Conservation (phyloP, 2,329 filamentous ascomycete species). For the Fusarium coicis region DNA sequence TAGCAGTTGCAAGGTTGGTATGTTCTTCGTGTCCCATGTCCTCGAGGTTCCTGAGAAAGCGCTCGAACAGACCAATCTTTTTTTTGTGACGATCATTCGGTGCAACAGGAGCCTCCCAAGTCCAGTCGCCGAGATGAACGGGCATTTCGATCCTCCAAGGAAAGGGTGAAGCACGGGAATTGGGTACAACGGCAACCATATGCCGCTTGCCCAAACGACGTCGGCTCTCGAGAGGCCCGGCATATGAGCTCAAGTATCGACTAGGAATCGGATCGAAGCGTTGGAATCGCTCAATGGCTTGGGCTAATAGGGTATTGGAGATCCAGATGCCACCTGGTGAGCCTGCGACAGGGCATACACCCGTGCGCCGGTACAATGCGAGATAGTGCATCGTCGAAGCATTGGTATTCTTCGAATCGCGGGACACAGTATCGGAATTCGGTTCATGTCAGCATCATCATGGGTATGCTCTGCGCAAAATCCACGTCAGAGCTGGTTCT, state of each 20-base stretch:
- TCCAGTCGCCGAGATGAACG: constrained; percentile 59
- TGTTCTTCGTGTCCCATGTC: constrained; percentile 9
- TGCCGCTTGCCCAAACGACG: constrained; percentile 64
- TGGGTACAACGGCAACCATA: constrained; percentile 62
- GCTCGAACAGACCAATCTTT: constrained; percentile 39
- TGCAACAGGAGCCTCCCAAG: constrained; percentile 62
- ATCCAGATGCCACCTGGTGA: constrained; percentile 46
- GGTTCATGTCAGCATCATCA: constrained; percentile 18
- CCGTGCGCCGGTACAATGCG: constrained; percentile 39
- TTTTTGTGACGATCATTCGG: constrained; percentile 43
- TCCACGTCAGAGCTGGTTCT: neutral
- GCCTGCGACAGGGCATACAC: constrained; percentile 26
- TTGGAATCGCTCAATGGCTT: constrained; percentile 48
- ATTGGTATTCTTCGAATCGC: constrained; percentile 38
- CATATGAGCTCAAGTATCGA: constrained; percentile 55
- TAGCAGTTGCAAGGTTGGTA: neutral
- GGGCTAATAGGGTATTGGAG: constrained; percentile 48
- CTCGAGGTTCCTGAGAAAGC: constrained; percentile 46
- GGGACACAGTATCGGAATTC: neutral
- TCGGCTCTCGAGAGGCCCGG: constrained; percentile 66
- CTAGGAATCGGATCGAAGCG: constrained; percentile 29
- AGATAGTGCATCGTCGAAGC: constrained; percentile 45
- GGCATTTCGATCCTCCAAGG: constrained; percentile 60
- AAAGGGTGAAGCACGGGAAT: constrained; percentile 50
- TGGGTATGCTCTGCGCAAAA: neutral